Percentiles rank a stretch among this genome's conserved stretches.
phyloP scores from a whole-genome alignment of 2,329 filamentous ascomycete genomes.

The Monosporascus sp. region DNA sequence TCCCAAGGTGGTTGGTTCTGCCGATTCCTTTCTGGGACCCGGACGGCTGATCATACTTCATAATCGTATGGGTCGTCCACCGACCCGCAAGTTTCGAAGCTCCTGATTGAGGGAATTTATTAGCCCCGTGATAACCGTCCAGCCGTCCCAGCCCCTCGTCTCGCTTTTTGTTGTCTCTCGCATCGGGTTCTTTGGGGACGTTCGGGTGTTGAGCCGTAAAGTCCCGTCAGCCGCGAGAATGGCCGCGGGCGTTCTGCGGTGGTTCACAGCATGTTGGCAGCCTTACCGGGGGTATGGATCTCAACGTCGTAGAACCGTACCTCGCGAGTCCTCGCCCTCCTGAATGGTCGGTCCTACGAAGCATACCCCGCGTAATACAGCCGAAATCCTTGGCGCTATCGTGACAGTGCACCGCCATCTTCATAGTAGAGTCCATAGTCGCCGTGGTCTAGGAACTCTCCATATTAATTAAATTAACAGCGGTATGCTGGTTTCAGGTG shows the following conservation, averaged over 20 bases:
- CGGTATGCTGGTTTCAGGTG: too few relatives aligned
- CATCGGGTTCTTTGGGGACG: background rate
- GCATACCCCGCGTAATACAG: background rate
- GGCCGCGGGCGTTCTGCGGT: background rate
- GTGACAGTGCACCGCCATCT: background rate
- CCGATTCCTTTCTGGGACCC: too few relatives aligned
- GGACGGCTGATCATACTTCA: too few relatives aligned
- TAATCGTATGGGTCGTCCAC: too few relatives aligned
- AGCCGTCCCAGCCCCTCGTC: background rate
- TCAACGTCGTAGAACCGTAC: background rate
- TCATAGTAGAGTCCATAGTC: background rate
- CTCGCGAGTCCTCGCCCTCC: background rate
- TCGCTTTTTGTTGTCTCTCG: background rate
- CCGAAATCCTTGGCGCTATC: background rate
- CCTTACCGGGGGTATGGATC: background rate
- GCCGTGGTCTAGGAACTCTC: too few relatives aligned
- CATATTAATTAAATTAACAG: too few relatives aligned
- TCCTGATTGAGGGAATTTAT: background rate
- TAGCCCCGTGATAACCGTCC: background rate
- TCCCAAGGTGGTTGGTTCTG: too few relatives aligned
- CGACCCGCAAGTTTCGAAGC: background rate
- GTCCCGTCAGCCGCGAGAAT: background rate
- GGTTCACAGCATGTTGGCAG: background rate
- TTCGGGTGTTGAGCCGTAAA: too few relatives aligned
- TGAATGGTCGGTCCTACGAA: background rate